Evolutionary conservation across 139 green algal species (phyloP).

Genomic region (Tetraselmis chui): DNA sequence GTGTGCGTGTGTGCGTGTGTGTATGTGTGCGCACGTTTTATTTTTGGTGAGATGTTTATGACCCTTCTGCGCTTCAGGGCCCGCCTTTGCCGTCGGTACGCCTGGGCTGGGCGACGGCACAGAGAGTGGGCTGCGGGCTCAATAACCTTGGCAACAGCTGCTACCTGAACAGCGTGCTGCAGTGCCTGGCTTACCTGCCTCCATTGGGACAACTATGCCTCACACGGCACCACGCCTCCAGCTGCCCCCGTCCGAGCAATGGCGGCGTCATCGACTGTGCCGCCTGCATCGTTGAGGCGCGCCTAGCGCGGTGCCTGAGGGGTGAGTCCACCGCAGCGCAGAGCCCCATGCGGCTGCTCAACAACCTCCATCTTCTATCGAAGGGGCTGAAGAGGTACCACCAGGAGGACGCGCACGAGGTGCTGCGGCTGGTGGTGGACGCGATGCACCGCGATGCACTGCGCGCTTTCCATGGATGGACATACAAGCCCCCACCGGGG

Average conservation of each 20-base stretch:
- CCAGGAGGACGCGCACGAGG: neutral
- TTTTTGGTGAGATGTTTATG: no score
- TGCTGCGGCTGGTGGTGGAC: neutral
- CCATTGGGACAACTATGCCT: constrained; percentile 20
- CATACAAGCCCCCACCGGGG: neutral
- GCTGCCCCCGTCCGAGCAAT: neutral
- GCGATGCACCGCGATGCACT: constrained; percentile 12
- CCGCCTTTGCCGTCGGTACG: neutral
- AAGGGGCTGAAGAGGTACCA: constrained; percentile 5
- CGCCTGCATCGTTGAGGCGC: constrained; percentile 35
- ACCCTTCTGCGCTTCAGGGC: no score
- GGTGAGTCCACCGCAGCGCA: neutral
- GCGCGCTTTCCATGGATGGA: neutral
- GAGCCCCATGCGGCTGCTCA: constrained; percentile 10
- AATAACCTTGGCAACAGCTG: constrained; percentile 50
- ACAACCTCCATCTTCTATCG: constrained; percentile 25
- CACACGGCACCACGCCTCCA: neutral
- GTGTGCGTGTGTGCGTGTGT: no score
- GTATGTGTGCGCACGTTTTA: no score
- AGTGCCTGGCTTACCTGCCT: constrained; percentile 44
- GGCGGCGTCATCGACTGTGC: constrained; percentile 28
- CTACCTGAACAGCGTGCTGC: constrained; percentile 46
- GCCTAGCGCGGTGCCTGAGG: constrained; percentile 16
- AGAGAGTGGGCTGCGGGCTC: constrained; percentile 16
- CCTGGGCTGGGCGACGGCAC: neutral